Base-by-base conservation (phyloP, 139 green algal species). In the Picochlorum sp. region DNA sequence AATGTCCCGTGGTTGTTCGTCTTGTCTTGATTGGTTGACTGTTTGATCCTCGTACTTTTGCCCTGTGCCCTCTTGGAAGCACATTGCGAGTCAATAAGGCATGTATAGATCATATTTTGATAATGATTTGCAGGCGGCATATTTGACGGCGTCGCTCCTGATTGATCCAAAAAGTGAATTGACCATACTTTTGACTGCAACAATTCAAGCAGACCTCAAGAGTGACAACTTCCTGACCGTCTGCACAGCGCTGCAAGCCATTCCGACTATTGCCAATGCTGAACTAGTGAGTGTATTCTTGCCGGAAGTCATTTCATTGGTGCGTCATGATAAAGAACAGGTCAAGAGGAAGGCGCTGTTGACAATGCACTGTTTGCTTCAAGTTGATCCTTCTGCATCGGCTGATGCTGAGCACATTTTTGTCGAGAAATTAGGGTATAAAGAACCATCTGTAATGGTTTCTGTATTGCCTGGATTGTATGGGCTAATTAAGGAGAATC, bases 281-380 rank as follows among this genome's bases (percentile, higher is more conserved):
- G 91, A 98, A 55, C 81, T 94, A 16, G 80, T 96, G 33, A 85
- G 81, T 25, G 85, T 87, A 14, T 86, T 96, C 59, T 75, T 91
- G 63, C 75, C 78, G 9, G 31, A 76, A 51, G 76, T 94, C 14
- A 68, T 76, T 8, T 77, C 80, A 24, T 75, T 91, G 35, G 68
- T 94, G 35, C 70, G 37, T 3, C 89, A 96, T 57, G 70, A 76
- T 14, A 74, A 80, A 16, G 85, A 94, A 55, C 49, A 83, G 25
- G 89, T 97, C 20, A 81, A 90, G 55, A 97, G 96, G 63, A 98
- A 97, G 64, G 88, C 92, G 5, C 73, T 96, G 28, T 88, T 98
- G 81, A 88, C 80, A 13, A 72, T 98, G 57, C 85, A 94, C 36
- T 68, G 70, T 8, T 88, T 91, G 59, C 22, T 80, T 12, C 73